Conservation (phyloP, 2,329 filamentous ascomycete genomes). For the Ophiostoma fasciatum region DNA sequence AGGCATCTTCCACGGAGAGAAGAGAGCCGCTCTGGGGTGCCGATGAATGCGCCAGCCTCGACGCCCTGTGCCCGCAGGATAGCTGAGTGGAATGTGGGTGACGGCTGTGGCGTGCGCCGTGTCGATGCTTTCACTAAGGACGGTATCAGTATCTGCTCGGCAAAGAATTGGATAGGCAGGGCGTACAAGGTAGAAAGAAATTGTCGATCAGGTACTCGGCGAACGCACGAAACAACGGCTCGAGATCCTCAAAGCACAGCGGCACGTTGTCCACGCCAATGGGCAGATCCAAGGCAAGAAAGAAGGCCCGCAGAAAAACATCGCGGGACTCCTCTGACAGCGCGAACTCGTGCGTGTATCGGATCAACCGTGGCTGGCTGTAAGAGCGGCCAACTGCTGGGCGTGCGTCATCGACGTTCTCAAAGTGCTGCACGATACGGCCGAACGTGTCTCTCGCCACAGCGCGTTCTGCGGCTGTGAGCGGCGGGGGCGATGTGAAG, state of each 20-base stretch:
- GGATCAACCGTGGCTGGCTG: slow-evolving; percentile 14
- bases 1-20: slow-evolving; percentile 16
- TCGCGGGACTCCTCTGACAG: slow-evolving; percentile 14
- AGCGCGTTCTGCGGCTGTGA: neutral
- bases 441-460: neutral
- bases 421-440: neutral
- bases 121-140: slow-evolving; percentile 15
- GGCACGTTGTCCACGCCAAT: slow-evolving; percentile 6
- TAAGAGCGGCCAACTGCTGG: slow-evolving; percentile 3
- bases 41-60: slow-evolving; percentile 9
- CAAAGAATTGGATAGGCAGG: neutral
- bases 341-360: slow-evolving; percentile 16
- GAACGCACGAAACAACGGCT: slow-evolving; percentile 12
- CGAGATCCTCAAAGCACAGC: slow-evolving; percentile 10
- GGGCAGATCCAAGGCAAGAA: slow-evolving; percentile 12
- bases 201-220: slow-evolving; percentile 15
- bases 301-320: slow-evolving; percentile 15
- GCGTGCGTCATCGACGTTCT: neutral
- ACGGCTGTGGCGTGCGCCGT: slow-evolving; percentile 15
- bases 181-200: slow-evolving; percentile 16
- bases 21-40: slow-evolving; percentile 14
- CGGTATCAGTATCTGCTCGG: slow-evolving; percentile 1
- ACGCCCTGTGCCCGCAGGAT: slow-evolving; percentile 11
- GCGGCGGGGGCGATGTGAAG: neutral
- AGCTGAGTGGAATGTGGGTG: slow-evolving; percentile 14